Base-by-base conservation (phyloP, 1,139 yeast species). In the Hyphopichia khmerensis region DNA sequence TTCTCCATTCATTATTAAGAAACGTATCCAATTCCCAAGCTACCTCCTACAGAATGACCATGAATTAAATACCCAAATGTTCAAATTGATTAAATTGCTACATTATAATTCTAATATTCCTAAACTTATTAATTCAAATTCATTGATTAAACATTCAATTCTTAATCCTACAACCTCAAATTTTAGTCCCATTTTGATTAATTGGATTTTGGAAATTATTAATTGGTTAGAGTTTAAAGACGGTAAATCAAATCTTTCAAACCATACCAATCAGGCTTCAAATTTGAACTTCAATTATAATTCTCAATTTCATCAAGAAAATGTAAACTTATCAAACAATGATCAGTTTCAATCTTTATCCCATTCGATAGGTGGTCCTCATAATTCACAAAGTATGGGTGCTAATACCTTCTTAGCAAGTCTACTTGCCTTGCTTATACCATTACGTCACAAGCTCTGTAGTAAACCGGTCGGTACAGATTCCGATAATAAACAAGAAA, bases 191-290 rank as follows among this genome's bases (percentile, higher is more conserved):
- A 49, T 68, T 44, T 49, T 74, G 30, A 49, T 73, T n/a, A 72
- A 73, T 41, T 80, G 86, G 86, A 77, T 79, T 11, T 65, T 72
- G 42, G 84, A 80, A 49, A 69, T 79, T 2, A 65, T 78, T 42
- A 79, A 78, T 48, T 81, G 87, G 87, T 59, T 80, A 23, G 84
- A 80, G 51, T 74, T 77, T 44, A 81, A 80, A 52, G 87, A 81
- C 52, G 83, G 81, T 2, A 68, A 65, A 40, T 16, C 41, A 9
- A 38, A 42, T 33, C 35, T 38, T 26, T 14, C 37, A 15, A 33
- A 19, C 24, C 35, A 11, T 26, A n/a, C 27, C 9, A 23, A 33
- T 21, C 35, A 35, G 17, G 9, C 33, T 11, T 15, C 21, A 23
- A 45, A 33, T 40, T 19, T 21, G 35, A 39, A 40, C 17, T 40